Evolutionary conservation across 352 stramenopile species (phyloP).

Genomic region (Phytophthora pini): DNA sequence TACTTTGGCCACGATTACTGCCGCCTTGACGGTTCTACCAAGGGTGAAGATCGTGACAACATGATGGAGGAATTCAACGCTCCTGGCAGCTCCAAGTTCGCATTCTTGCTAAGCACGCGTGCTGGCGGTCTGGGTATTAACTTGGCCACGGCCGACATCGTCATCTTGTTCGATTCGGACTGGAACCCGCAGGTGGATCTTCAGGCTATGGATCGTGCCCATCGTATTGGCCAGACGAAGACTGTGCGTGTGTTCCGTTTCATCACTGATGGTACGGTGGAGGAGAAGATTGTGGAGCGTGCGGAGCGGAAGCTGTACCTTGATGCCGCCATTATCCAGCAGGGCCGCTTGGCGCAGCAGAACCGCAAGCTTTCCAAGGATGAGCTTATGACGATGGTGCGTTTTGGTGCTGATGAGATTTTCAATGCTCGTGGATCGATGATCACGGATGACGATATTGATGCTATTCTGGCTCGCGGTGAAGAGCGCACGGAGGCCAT

Average conservation of each 20-base stretch:
- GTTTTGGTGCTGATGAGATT: constrained; percentile 90
- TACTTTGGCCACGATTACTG: constrained; percentile 89
- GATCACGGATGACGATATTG: constrained; percentile 94
- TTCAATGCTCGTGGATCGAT: constrained; percentile 89
- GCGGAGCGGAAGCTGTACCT: constrained; percentile 99
- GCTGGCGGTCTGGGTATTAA: constrained; percentile 98
- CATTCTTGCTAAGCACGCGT: constrained; percentile 97
- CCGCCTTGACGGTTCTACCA: constrained; percentile 83
- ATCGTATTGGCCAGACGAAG: constrained; percentile 99
- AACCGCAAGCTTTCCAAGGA: constrained; percentile 95
- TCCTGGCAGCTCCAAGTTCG: constrained; percentile 96
- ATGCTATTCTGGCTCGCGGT: constrained; percentile 91
- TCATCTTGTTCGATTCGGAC: constrained; percentile 98
- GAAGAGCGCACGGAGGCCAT: constrained; percentile 92
- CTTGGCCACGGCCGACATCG: constrained; percentile 98
- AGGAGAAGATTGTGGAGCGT: constrained; percentile 99
- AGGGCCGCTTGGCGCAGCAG: constrained; percentile 95
- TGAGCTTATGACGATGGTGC: constrained; percentile 98
- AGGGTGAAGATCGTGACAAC: constrained; percentile 84
- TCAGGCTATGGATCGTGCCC: constrained; percentile 98
- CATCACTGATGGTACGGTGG: constrained; percentile 97
- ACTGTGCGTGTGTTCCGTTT: constrained; percentile 98
- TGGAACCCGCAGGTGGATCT: constrained; percentile 99
- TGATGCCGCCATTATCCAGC: constrained; percentile 99
- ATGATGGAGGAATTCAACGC: constrained; percentile 99